These are phyloP conservation scores for Phytopythium chamaehyphon DNA, from an alignment of 352 stramenopile species.

Conservation along the genomic window DNA sequence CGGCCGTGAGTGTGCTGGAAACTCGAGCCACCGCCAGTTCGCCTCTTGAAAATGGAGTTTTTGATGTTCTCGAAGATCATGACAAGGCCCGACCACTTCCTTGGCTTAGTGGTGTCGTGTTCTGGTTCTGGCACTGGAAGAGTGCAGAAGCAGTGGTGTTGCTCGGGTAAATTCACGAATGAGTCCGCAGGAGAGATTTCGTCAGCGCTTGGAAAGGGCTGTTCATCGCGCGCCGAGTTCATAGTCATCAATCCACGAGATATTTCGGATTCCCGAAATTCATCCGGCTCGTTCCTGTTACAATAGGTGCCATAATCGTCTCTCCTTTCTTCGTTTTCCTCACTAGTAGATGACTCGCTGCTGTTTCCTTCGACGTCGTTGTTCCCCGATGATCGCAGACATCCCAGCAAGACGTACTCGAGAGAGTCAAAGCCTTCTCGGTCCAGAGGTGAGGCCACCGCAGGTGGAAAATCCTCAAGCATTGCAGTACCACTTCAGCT, in stretches of 20 bases:
- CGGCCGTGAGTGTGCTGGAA: not conserved
- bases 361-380: conserved; percentile 1
- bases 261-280: not conserved
- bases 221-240: not conserved
- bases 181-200: not conserved
- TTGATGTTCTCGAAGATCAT: conserved; percentile 12
- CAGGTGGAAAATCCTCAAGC: not conserved
- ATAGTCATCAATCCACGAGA: conserved; percentile 5
- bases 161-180: not conserved
- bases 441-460: not conserved
- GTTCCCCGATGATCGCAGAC: not conserved
- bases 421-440: not conserved
- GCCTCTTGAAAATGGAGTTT: conserved; percentile 10
- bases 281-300: not conserved
- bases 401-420: not conserved
- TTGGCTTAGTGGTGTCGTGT: not conserved
- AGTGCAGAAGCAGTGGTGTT: not conserved
- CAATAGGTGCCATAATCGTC: not conserved
- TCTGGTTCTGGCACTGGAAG: no score
- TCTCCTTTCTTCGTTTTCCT: not conserved
- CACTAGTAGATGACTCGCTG: not conserved
- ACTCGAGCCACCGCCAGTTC: not conserved
- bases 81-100: conserved; percentile 1
- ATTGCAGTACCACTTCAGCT: not conserved
- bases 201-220: no score